A percentile compares a stretch with the other conserved stretches of the same genome.
phyloP scores from a whole-genome alignment of 75 land plant genomes.

The Chamaecyparis obtusa region DNA sequence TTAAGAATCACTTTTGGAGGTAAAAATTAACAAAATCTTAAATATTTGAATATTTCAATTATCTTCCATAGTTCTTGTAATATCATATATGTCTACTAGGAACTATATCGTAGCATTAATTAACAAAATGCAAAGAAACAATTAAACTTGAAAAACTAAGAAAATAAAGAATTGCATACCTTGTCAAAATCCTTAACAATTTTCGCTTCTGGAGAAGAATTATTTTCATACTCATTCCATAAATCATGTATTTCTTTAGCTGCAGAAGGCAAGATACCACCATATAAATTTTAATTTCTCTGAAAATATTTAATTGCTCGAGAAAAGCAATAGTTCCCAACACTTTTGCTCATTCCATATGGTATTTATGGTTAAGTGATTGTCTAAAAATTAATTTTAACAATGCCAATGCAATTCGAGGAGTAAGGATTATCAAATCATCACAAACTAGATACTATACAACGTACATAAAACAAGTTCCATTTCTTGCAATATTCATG shows the following conservation, averaged over 20 bases:
- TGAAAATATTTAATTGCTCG: neutral
- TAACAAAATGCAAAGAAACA: neutral
- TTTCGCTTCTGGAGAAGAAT: conserved; percentile 80
- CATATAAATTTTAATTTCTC: neutral
- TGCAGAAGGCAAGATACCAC: conserved; percentile 26
- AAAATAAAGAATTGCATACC: conserved; percentile 29
- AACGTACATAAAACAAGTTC: neutral
- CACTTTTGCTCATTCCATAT: neutral
- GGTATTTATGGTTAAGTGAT: neutral
- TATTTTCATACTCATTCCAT: conserved; percentile 92
- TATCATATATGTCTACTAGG: neutral
- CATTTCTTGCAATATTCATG: neutral
- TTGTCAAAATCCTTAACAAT: conserved; percentile 95
- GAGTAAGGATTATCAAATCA: neutral
- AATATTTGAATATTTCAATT: neutral
- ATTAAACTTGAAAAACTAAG: neutral
- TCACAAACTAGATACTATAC: neutral
- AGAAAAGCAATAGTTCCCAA: neutral
- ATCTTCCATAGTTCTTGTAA: neutral
- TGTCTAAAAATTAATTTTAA: neutral
- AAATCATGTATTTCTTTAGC: conserved; percentile 75
- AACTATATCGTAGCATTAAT: neutral
- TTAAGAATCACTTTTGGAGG: neutral
- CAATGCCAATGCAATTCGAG: neutral
- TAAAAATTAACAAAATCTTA: neutral